Evolutionary conservation across 495 filamentous ascomycete genomes (phyloP).

Genomic region (Aspergillus bridgeri): DNA sequence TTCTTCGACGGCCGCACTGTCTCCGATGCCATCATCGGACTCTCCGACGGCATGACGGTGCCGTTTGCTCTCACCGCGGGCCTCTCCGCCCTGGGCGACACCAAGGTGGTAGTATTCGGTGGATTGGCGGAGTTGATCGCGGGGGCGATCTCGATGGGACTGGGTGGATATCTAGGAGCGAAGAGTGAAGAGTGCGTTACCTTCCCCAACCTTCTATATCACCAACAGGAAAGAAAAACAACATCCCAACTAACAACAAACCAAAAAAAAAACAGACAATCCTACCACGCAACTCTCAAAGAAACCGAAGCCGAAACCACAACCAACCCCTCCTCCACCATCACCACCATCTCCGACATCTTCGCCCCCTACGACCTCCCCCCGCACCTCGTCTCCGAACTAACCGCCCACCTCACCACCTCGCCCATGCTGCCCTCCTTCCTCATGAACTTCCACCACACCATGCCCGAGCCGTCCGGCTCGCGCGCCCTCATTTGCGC

Average conservation of each 20-base stretch:
- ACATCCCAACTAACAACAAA: not conserved
- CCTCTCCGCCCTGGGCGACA: constrained; percentile 51
- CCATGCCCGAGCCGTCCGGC: constrained; percentile 45
- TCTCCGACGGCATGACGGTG: constrained; percentile 59
- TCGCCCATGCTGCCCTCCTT: constrained; percentile 51
- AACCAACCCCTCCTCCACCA: constrained; percentile 34
- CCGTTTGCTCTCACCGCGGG: constrained; percentile 59
- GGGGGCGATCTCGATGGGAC: constrained; percentile 57
- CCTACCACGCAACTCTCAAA: constrained; percentile 48
- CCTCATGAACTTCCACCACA: constrained; percentile 58
- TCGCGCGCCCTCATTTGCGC: constrained; percentile 57
- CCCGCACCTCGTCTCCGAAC: constrained; percentile 36
- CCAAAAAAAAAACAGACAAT: constrained; percentile 34
- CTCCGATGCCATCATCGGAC: constrained; percentile 58
- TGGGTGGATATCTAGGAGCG: constrained; percentile 63
- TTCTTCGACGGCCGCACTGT: constrained; percentile 50
- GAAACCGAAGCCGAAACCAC: constrained; percentile 42
- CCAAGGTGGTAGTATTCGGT: constrained; percentile 55
- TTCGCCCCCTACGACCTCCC: constrained; percentile 57
- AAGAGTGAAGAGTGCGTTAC: constrained; percentile 59
- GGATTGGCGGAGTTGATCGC: constrained; percentile 57
- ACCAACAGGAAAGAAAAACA: not conserved
- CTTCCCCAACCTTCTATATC: not conserved
- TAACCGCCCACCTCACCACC: constrained; percentile 45
- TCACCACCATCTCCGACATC: constrained; percentile 42